Conservation (phyloP, 495 filamentous ascomycete genomes). For the Filosporella fistucella region DNA sequence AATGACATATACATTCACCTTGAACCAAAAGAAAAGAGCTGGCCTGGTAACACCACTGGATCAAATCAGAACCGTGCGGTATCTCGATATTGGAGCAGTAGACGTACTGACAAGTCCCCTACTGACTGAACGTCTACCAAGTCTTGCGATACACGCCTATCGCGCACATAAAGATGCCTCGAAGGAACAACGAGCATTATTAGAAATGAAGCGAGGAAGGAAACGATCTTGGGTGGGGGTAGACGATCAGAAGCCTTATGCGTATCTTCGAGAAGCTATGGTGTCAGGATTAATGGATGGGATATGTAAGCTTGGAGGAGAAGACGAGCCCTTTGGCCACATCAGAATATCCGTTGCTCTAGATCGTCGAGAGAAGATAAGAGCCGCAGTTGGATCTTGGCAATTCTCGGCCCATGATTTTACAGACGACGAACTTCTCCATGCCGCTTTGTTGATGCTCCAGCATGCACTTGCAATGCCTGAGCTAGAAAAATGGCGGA, state of each 20-base stretch:
- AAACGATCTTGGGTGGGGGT: constrained; percentile 92
- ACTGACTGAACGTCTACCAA: constrained; percentile 61
- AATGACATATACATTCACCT: constrained; percentile 23
- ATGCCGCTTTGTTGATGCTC: constrained; percentile 76
- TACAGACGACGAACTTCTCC: constrained; percentile 80
- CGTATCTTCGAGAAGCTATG: constrained; percentile 80
- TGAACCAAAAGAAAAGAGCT: constrained; percentile 24
- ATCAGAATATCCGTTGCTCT: constrained; percentile 44
- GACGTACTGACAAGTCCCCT: constrained; percentile 81
- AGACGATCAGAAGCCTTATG: constrained; percentile 81
- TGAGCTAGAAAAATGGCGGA: constrained; percentile 72
- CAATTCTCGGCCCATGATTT: constrained; percentile 85
- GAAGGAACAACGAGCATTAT: constrained; percentile 60
- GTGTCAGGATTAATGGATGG: constrained; percentile 88
- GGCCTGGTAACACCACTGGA: constrained; percentile 32
- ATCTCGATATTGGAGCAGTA: constrained; percentile 77
- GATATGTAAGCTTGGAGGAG: constrained; percentile 69
- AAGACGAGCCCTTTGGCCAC: constrained; percentile 34
- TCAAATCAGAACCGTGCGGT: constrained; percentile 49
- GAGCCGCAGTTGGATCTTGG: constrained; percentile 73
- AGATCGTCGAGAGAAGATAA: constrained; percentile 58
- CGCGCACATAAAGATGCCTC: constrained; percentile 67
- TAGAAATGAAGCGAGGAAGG: constrained; percentile 62
- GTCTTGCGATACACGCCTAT: constrained; percentile 78
- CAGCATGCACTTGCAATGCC: constrained; percentile 82